A percentile compares a stretch with the other conserved stretches of the same genome.
These are phyloP conservation scores for Astraeus odoratus DNA, from an alignment of 768 basidiomycete species.

Conservation along the genomic window DNA sequence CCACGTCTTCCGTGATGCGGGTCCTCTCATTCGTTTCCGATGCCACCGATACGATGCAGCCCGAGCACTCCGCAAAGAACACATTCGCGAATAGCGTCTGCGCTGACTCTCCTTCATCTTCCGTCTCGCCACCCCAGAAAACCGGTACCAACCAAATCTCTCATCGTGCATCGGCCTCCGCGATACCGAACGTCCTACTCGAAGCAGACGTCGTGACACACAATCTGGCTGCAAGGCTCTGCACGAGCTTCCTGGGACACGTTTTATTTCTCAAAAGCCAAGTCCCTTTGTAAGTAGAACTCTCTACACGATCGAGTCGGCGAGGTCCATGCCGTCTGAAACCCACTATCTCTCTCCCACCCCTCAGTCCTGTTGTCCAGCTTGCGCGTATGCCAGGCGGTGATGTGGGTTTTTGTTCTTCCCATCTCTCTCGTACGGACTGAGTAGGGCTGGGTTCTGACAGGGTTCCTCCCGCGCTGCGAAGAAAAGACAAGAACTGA, in stretches of 20 bases:
- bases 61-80: too few relatives aligned
- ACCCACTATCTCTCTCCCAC: not conserved
- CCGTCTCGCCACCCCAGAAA: too few relatives aligned
- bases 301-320: too few relatives aligned
- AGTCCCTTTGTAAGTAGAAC: conserved; percentile 73
- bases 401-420: conserved; percentile 33
- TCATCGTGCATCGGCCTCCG: conserved; percentile 5
- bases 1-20: too few relatives aligned
- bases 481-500: conserved; percentile 55
- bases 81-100: too few relatives aligned
- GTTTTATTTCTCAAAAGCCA: conserved; percentile 74
- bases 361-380: conserved; percentile 56
- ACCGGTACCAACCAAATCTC: too few relatives aligned
- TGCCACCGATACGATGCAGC: too few relatives aligned
- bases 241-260: conserved; percentile 57
- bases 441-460: not conserved
- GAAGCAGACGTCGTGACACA: conserved; percentile 49
- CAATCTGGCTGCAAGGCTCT: conserved; percentile 56
- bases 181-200: conserved; percentile 38
- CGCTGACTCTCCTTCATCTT: too few relatives aligned
- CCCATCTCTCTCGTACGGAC: not conserved
- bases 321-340: not conserved
- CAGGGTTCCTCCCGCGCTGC: conserved; percentile 42
- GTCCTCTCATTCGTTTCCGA: too few relatives aligned
- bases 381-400: conserved; percentile 46